Evolutionary conservation across 768 basidiomycete species (phyloP), one percentile per base, ranked within the genome.

Genomic region (Termitomyces sp.): DNA sequence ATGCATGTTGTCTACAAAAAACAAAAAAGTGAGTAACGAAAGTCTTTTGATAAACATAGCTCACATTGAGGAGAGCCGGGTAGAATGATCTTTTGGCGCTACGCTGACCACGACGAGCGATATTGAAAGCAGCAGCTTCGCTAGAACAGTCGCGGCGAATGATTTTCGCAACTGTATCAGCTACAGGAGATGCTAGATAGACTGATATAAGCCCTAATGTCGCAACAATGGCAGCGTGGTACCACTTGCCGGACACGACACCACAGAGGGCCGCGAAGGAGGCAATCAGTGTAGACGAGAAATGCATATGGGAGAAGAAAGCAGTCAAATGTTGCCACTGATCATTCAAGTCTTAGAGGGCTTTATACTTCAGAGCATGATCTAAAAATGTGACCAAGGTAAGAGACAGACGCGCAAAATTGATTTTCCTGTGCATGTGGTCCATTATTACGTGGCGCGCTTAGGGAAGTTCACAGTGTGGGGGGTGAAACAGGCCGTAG

Each of bases 1-100:
- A 66, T 27, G 33, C 65, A 66, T 6, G 63, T 66, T 24, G 65
- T 48, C 65, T 66, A 39, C 24, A 34, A 39, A n/a, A 18, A 36
- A n/a, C n/a, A 24, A 55, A 27, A 27, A 27, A 27, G 15, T 36
- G 34, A 30, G 36, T 37, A 3, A 24, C 22, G 16, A 47, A 39
- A 22, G 15, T 33, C 8, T 54, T 22, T n/a, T 16, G 13, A 15
- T 5, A 48, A 34, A 33, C 4, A 5, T 12, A 20, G 50, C 59
- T 24, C 34, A 65, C 65, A 52, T 66, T 66, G 22, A 49, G 57
- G 11, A 66, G 49, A 18, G 8, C 42, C 15, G 59, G 53, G 53
- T 60, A 66, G 9, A 49, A 53, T 11, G 65, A 65, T 45, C 61
- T 50, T 52, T 58, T 63, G 18, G 39, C 30, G 34, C 51, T 50